phyloP scores from a whole-genome alignment of 495 filamentous ascomycete genomes.

The Xylaria palmicola region DNA sequence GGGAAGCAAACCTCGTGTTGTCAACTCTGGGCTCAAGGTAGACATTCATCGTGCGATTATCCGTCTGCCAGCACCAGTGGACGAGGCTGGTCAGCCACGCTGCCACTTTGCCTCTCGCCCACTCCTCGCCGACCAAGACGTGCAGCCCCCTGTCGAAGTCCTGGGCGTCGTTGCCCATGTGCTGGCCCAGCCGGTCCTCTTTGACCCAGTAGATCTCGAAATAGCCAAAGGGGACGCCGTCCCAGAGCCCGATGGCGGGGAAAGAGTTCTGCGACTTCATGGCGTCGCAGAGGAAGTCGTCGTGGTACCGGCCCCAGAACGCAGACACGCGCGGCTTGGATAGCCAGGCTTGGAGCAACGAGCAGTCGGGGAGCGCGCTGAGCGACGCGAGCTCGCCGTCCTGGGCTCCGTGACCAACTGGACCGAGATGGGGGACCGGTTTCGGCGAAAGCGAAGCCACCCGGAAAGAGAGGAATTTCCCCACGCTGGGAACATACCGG shows the following conservation, averaged over 20 bases:
- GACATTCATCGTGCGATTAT: conserved; percentile 78
- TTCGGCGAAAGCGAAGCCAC: conserved; percentile 62
- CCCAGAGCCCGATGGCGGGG: conserved; percentile 91
- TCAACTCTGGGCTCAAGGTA: conserved; percentile 89
- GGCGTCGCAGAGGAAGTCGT: conserved; percentile 63
- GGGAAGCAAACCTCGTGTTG: conserved; percentile 71
- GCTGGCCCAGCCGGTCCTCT: conserved; percentile 74
- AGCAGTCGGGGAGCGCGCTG: conserved; percentile 57
- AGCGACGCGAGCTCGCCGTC: conserved; percentile 27
- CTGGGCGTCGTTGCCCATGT: conserved; percentile 58
- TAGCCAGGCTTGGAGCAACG: conserved; percentile 87
- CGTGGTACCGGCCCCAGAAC: conserved; percentile 76
- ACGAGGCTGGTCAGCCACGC: conserved; percentile 83
- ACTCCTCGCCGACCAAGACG: conserved; percentile 87
- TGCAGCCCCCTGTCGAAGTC: conserved; percentile 91
- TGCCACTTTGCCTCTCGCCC: conserved; percentile 75
- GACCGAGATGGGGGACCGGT: conserved; percentile 55
- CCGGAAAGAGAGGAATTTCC: conserved; percentile 86
- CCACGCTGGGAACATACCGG: conserved; percentile 77
- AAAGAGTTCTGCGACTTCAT: conserved; percentile 73
- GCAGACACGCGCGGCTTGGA: conserved; percentile 77
- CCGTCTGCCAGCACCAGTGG: conserved; percentile 78
- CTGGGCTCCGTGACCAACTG: conserved; percentile 41
- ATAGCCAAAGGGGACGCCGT: conserved; percentile 92
- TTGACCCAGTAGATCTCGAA: conserved; percentile 99